phyloP scores from a whole-genome alignment of 2,329 filamentous ascomycete genomes.

The Penicillium sp. region DNA sequence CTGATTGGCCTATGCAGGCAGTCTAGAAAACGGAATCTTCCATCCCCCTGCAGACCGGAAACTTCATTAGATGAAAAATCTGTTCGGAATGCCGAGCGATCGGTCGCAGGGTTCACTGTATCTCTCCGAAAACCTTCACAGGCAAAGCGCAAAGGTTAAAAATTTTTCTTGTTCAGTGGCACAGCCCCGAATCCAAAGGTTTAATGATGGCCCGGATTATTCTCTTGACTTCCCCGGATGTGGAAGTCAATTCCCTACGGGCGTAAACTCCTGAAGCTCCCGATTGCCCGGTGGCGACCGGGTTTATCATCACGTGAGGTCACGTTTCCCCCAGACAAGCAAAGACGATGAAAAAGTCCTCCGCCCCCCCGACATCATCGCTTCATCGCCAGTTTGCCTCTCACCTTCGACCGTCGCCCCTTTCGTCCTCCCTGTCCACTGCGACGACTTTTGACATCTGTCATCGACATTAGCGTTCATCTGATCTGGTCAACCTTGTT shows the following conservation, averaged over 20 bases:
- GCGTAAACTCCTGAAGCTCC: slow-evolving; percentile 16
- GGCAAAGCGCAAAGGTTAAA: not conserved
- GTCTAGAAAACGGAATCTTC: not conserved
- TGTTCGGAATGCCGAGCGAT: not conserved
- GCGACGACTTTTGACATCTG: not conserved
- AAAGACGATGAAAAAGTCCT: slow-evolving; percentile 16
- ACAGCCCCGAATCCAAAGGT: too few species aligned
- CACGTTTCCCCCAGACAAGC: slow-evolving; percentile 10
- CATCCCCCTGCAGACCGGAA: not conserved
- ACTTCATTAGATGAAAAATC: not conserved
- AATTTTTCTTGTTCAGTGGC: not conserved
- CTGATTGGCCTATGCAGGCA: not conserved
- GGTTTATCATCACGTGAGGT: slow-evolving; percentile 13
- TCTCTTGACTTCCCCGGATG: slow-evolving; percentile 14
- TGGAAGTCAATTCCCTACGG: slow-evolving; percentile 2
- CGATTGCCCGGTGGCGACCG: slow-evolving; percentile 17
- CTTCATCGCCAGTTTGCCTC: slow-evolving; percentile 4
- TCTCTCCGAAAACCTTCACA: not conserved
- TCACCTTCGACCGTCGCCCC: not conserved
- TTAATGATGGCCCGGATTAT: slow-evolving; percentile 8
- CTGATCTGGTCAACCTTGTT: not conserved
- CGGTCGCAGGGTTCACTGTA: not conserved
- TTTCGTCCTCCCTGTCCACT: not conserved
- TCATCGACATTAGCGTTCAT: slow-evolving; percentile 1
- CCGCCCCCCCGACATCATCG: slow-evolving; percentile 9